Evolutionary conservation across 2,329 filamentous ascomycete species (phyloP).

Genomic region (Nigrospora oryzae): DNA sequence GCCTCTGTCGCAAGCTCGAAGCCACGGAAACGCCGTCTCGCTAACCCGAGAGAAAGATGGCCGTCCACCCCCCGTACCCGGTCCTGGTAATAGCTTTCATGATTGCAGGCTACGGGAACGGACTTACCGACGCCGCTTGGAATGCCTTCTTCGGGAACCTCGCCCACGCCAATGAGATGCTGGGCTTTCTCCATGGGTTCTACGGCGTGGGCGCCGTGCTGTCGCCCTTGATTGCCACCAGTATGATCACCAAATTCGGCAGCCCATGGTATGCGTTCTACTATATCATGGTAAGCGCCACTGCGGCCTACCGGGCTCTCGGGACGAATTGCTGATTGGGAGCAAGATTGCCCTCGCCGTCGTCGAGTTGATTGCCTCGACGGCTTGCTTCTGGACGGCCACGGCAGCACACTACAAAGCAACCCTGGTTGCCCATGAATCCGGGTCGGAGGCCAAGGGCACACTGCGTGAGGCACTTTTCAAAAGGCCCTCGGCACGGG

Average conservation of each 20-base stretch:
- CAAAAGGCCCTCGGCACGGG: slow-evolving; percentile 31
- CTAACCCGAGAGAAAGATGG: slow-evolving; percentile 23
- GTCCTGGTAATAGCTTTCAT: slow-evolving; percentile 57
- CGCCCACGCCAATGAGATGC: slow-evolving; percentile 58
- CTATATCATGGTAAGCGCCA: slow-evolving; percentile 56
- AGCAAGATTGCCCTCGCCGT: slow-evolving; percentile 39
- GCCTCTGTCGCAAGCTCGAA: not conserved
- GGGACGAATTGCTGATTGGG: not conserved
- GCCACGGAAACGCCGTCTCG: not conserved
- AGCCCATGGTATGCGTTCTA: slow-evolving; percentile 66
- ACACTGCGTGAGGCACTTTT: slow-evolving; percentile 29
- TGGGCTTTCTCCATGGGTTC: slow-evolving; percentile 60
- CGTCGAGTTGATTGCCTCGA: slow-evolving; percentile 42
- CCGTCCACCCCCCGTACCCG: slow-evolving; percentile 59
- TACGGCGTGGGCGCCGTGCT: slow-evolving; percentile 63
- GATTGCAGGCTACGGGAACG: slow-evolving; percentile 63
- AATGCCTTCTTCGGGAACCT: slow-evolving; percentile 56
- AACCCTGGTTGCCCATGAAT: slow-evolving; percentile 13
- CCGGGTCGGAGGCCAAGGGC: slow-evolving; percentile 15
- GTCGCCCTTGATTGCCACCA: slow-evolving; percentile 62
- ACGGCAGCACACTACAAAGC: slow-evolving; percentile 45
- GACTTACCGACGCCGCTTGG: slow-evolving; percentile 50
- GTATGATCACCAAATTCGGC: slow-evolving; percentile 54
- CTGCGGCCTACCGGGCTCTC: too few relatives aligned
- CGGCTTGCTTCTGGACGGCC: slow-evolving; percentile 49